phyloP scores from a whole-genome alignment of 1,139 yeast species.

The Tardiomyces blankii region DNA sequence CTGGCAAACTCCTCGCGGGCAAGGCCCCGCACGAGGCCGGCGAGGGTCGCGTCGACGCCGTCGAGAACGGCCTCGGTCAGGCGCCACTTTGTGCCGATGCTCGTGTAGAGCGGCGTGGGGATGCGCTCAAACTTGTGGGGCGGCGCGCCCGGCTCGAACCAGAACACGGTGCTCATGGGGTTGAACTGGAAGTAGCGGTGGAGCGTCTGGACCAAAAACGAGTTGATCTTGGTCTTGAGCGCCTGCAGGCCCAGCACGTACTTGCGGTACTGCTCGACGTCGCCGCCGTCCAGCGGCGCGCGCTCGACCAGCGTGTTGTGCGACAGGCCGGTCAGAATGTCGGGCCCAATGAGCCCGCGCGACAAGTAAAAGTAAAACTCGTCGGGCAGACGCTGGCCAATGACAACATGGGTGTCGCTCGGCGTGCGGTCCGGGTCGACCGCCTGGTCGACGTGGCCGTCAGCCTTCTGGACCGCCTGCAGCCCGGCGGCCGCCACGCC shows the following conservation, averaged over 20 bases:
- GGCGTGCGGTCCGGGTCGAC: slow-evolving; percentile 40
- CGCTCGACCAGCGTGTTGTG: slow-evolving; percentile 54
- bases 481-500: slow-evolving; percentile 42
- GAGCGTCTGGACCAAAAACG: slow-evolving; percentile 58
- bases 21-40: not conserved
- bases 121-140: not conserved
- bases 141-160: not conserved
- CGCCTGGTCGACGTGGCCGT: slow-evolving; percentile 59
- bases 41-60: not conserved
- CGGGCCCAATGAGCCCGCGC: slow-evolving; percentile 60
- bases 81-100: not conserved
- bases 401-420: slow-evolving; percentile 67
- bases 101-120: not conserved
- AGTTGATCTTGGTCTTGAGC: slow-evolving; percentile 49
- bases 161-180: not conserved
- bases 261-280: slow-evolving; percentile 43
- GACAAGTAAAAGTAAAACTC: slow-evolving; percentile 78
- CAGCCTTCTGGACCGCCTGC: slow-evolving; percentile 60
- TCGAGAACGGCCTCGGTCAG: not conserved
- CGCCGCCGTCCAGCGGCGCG: slow-evolving; percentile 61
- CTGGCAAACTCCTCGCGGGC: not conserved
- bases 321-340: slow-evolving; percentile 55
- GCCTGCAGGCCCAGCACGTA: slow-evolving; percentile 41
- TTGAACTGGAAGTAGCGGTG: slow-evolving; percentile 82
- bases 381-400: slow-evolving; percentile 80